Evolutionary conservation across 768 basidiomycete species (phyloP), one percentile per base, ranked within the genome.

Genomic region (Mycena maculata): DNA sequence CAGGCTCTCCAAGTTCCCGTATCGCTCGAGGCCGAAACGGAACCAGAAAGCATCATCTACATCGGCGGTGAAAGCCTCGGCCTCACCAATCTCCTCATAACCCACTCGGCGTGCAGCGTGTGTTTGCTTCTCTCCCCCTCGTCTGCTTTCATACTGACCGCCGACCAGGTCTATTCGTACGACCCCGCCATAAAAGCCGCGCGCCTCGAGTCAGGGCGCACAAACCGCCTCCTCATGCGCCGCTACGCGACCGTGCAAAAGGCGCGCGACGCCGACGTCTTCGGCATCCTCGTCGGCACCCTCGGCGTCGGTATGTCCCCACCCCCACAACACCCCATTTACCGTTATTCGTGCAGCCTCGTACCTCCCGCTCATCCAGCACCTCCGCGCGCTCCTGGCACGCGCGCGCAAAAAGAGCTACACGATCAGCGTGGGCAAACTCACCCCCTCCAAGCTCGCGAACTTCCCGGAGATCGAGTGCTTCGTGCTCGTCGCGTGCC

Each of bases 401-500:
- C 83, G 82, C 41, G 84, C 88, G 1, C 87, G 86, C 65, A 97
- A 96, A 81, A 99, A 99, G 77, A 89, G 88, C 67, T 99, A 99
- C 79, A 98, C 97, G 2, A 88, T 99, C 71, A 93, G 90, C 58
- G 96, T 99, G 0, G 97, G 98, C 39, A 95, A 97, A 78, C 86
- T 98, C 50, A 98, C 94, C 71, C 96, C 98, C 0, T 87, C 95
- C 9, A 99, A 99, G 74, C 85, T 99, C 23, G 97, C 91, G 11
- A 99, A 99, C 78, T 99, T 98, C 77, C 86, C 93, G 73, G 96
- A 98, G 76, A 91, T 99, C 53, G 97, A 98, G 75, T 97, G 96
- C 73, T 99, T 95, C 73, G 91, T 98, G 20, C 84, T 98, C 63
- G 93, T 98, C 4, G 96, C 96, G 3, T 99, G 98, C 77, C 92